Evolutionary conservation across 371 early-diverging fungal species (phyloP).

Genomic region (Mortierella sp.): DNA sequence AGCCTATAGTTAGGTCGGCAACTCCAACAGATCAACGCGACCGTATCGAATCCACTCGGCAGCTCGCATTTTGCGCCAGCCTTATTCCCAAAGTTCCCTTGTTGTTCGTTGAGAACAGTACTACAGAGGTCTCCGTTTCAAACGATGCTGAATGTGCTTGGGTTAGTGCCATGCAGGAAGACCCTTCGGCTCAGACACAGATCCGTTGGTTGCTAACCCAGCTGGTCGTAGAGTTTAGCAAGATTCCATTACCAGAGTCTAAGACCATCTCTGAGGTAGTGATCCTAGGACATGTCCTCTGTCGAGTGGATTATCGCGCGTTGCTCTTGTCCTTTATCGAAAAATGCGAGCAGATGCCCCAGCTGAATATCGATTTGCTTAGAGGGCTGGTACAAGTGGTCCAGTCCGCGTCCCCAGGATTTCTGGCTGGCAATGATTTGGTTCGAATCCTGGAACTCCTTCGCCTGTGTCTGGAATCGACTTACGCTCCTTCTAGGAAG

Average conservation of each 20-base stretch:
- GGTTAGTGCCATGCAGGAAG: neutral
- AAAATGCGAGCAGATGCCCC: neutral
- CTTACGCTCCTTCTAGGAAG: neutral
- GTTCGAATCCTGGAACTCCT: neutral
- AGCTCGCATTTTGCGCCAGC: neutral
- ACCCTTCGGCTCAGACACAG: neutral
- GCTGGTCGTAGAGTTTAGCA: no score
- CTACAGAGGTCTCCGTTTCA: neutral
- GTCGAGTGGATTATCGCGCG: neutral
- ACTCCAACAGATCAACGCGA: neutral
- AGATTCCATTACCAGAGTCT: neutral
- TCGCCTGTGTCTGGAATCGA: neutral
- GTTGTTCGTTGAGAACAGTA: neutral
- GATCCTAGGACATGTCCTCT: neutral
- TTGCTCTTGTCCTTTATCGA: neutral
- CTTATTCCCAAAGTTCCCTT: neutral
- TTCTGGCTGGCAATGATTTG: neutral
- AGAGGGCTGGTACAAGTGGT: neutral
- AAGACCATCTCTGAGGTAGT: neutral
- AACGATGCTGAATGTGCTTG: neutral
- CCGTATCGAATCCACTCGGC: neutral
- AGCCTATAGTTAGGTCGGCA: neutral
- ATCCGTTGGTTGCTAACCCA: no score
- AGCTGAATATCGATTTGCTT: neutral
- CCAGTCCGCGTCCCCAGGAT: neutral